Conservation (phyloP, 441 rosid species). For the Jatropha multifida region DNA sequence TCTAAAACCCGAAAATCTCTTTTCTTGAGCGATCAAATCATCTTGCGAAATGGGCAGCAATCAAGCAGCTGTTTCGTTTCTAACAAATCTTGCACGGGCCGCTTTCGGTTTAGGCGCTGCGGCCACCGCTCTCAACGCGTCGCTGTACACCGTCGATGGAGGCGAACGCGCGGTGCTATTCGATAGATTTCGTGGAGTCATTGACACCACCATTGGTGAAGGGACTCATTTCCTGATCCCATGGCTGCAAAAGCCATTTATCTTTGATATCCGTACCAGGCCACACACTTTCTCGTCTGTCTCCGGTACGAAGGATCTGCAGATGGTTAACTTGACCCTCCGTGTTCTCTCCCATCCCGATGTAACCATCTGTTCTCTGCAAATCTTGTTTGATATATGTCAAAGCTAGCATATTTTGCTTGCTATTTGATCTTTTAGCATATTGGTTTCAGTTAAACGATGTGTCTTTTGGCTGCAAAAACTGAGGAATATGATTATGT, state of each 20-base stretch:
- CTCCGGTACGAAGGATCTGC: conserved; percentile 97
- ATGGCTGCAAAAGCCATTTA: conserved; percentile 79
- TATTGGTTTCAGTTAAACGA: background rate
- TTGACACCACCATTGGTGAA: conserved; percentile 77
- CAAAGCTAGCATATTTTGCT: background rate
- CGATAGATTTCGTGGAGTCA: conserved; percentile 83
- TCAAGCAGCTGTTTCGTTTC: conserved; percentile 68
- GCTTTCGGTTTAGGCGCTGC: conserved; percentile 86
- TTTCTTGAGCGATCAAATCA: background rate
- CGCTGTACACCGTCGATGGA: conserved; percentile 92
- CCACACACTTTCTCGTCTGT: conserved; percentile 94
- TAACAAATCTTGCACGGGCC: conserved; percentile 58
- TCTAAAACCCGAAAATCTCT: conserved; percentile 35
- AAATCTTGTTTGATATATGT: background rate
- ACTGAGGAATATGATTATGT: background rate
- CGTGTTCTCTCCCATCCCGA: conserved; percentile 94
- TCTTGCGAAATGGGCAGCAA: conserved; percentile 58
- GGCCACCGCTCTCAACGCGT: conserved; percentile 52
- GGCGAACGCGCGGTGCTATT: conserved; percentile 91
- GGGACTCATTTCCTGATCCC: conserved; percentile 93
- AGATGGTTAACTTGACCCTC: conserved; percentile 97
- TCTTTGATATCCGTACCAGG: conserved; percentile 83
- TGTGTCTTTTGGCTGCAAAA: background rate
- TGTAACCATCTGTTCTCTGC: conserved; percentile 32
- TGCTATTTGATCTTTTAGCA: background rate